phyloP scores from a whole-genome alignment of 176 grass and related monocot species.

The Lolium multiflorum region DNA sequence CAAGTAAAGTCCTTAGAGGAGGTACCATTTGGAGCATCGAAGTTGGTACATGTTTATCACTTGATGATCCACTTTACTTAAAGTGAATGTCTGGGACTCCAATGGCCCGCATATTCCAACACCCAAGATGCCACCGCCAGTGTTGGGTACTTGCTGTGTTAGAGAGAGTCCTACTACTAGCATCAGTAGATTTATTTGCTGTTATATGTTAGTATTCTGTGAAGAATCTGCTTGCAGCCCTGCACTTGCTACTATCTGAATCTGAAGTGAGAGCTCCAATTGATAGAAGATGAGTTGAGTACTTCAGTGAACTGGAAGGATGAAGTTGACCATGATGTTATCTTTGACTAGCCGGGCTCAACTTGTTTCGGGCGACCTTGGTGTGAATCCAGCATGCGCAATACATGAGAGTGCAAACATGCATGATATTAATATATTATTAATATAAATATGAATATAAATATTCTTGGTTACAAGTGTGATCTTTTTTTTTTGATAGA shows the following conservation, averaged over 20 bases:
- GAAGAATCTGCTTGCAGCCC: not conserved
- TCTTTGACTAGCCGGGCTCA: not conserved
- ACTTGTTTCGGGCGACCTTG: too few species aligned
- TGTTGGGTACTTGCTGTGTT: not conserved
- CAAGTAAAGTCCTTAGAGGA: not conserved
- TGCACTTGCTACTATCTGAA: slow-evolving; percentile 13
- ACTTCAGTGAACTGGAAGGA: not conserved
- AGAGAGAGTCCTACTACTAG: not conserved
- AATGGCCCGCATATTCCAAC: not conserved
- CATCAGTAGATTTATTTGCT: too few species aligned
- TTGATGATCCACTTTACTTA: too few species aligned
- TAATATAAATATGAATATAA: too few species aligned
- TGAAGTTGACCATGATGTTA: not conserved
- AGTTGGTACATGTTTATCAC: too few species aligned
- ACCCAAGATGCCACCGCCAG: not conserved
- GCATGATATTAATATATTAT: too few species aligned
- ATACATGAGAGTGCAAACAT: too few species aligned
- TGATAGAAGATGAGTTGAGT: not conserved
- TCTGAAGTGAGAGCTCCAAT: not conserved
- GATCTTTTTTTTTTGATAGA: too few species aligned
- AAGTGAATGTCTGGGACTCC: not conserved
- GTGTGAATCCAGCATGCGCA: too few species aligned
- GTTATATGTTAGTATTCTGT: too few species aligned
- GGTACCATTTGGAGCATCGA: not conserved
- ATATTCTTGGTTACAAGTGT: too few species aligned